phyloP scores from a whole-genome alignment of 1,139 yeast species.

The Kodamaea alishanica region DNA sequence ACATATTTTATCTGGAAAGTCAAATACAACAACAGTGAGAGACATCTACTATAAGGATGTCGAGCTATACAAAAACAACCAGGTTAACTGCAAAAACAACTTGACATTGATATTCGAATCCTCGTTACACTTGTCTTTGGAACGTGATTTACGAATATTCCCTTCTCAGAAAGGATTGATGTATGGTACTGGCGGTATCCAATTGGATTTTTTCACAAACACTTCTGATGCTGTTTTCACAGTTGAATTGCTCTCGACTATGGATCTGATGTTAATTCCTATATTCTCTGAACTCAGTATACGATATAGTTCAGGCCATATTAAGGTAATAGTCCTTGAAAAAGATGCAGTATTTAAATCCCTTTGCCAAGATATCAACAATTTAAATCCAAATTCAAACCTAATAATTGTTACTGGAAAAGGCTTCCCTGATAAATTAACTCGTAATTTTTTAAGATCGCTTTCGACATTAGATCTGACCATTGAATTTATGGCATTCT shows the following conservation, averaged over 20 bases:
- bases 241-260: background rate
- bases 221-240: too few relatives aligned
- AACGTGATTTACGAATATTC: conserved; percentile 38
- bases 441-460: conserved; percentile 21
- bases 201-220: conserved; percentile 14
- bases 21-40: conserved; percentile 46
- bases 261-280: conserved; percentile 30
- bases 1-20: conserved; percentile 15
- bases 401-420: conserved; percentile 54
- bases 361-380: conserved; percentile 18
- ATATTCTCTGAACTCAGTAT: background rate
- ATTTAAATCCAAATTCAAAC: conserved; percentile 5
- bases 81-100: conserved; percentile 40
- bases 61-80: conserved; percentile 44
- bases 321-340: conserved; percentile 55
- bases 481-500: conserved; percentile 30
- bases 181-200: conserved; percentile 33
- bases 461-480: conserved; percentile 2
- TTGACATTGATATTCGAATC: conserved; percentile 32
- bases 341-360: conserved; percentile 55
- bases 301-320: too few relatives aligned
- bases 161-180: conserved; percentile 66
- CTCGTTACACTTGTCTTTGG: conserved; percentile 23
- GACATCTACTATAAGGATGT: conserved; percentile 69
- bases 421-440: conserved; percentile 55